Evolutionary conservation across 1,284 basidiomycete genomes (phyloP).

Genomic region (Trichosporon faecale): DNA sequence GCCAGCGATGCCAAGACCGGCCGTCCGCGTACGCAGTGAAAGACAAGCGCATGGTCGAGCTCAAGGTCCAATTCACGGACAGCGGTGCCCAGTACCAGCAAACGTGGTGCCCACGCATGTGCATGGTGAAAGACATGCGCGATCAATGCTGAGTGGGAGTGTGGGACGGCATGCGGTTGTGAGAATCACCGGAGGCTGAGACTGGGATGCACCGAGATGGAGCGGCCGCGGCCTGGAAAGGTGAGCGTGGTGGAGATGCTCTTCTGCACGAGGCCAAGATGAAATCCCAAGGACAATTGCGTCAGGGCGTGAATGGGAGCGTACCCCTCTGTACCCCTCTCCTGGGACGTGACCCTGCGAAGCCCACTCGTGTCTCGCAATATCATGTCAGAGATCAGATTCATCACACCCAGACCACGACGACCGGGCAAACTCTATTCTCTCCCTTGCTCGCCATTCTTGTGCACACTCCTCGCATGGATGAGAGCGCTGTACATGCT

Average conservation of each 20-base stretch:
- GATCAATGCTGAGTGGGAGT: not conserved
- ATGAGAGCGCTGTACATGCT: not conserved
- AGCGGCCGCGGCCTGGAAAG: not conserved
- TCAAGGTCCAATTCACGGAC: not conserved
- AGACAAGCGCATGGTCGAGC: too few species aligned
- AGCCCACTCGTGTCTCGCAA: not conserved
- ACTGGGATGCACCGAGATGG: too few species aligned
- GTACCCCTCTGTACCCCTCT: not conserved
- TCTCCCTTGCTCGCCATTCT: not conserved
- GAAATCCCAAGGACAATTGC: slow-evolving; percentile 1
- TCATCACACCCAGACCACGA: not conserved
- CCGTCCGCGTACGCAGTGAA: not conserved
- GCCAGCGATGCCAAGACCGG: not conserved
- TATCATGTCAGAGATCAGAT: not conserved
- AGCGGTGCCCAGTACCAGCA: not conserved
- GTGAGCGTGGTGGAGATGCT: too few species aligned
- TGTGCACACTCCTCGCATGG: not conserved
- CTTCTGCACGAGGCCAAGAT: not conserved
- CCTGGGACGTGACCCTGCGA: not conserved
- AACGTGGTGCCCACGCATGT: not conserved
- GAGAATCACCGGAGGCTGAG: not conserved
- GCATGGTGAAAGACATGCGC: not conserved
- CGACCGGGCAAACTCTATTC: not conserved
- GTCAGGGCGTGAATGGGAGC: not conserved
- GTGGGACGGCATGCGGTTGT: not conserved